A percentile compares a stretch with the other conserved stretches of the same genome.
phyloP scores from a whole-genome alignment of 2,329 filamentous ascomycete species.

The Sporothrix globosa region DNA sequence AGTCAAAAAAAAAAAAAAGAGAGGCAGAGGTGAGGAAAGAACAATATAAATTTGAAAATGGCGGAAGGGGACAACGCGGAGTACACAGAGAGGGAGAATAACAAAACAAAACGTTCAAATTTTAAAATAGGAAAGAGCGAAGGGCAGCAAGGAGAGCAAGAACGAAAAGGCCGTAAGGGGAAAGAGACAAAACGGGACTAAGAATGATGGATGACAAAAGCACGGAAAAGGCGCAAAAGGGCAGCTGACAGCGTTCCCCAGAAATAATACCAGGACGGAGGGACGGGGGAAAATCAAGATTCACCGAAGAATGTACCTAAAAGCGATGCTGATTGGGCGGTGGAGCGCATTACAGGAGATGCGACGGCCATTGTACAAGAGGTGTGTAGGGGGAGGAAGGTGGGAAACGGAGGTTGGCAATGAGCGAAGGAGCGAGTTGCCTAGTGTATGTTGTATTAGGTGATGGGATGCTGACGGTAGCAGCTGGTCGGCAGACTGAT shows the following conservation, averaged over 20 bases:
- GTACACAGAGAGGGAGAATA: neutral
- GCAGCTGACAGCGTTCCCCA: conserved; percentile 15
- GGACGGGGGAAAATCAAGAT: neutral
- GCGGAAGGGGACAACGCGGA: neutral
- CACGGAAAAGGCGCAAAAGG: conserved; percentile 23
- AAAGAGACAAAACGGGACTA: conserved; percentile 17
- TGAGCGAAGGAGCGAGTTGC: conserved; percentile 13
- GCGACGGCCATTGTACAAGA: conserved; percentile 41
- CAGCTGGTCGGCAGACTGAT: neutral
- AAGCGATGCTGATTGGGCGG: conserved; percentile 40
- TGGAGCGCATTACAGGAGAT: conserved; percentile 40
- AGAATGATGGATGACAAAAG: conserved; percentile 18
- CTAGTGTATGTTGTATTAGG: neutral
- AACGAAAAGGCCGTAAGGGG: neutral
- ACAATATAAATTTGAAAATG: neutral
- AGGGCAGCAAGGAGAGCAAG: neutral
- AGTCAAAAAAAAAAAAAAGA: neutral
- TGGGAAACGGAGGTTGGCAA: conserved; percentile 12
- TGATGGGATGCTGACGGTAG: neutral
- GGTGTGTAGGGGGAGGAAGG: neutral
- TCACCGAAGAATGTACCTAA: conserved; percentile 40
- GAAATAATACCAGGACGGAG: neutral
- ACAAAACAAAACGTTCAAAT: conserved; percentile 5
- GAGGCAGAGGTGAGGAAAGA: neutral
- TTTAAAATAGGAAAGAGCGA: conserved; percentile 21